Evolutionary conservation across 192 early-diverging fungal genomes (phyloP).

Genomic region (Neocallimastix lanati): DNA sequence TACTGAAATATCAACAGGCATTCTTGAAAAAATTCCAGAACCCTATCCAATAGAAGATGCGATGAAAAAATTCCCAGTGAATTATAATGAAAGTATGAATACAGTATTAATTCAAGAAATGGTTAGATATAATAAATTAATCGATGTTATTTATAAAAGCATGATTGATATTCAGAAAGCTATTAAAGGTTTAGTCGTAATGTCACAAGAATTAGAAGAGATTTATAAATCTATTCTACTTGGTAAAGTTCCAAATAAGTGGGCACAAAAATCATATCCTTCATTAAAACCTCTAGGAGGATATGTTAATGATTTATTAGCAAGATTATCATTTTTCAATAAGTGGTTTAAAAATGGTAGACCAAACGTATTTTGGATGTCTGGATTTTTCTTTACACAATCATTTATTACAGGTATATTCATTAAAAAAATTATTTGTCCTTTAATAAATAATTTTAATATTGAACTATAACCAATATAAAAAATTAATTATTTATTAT

Average conservation of each 20-base stretch:
- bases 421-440: too few relatives aligned
- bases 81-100: constrained; percentile 44
- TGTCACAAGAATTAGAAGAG: constrained; percentile 44
- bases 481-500: too few relatives aligned
- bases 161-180: constrained; percentile 46
- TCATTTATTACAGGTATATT: constrained; percentile 41
- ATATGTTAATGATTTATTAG: constrained; percentile 33
- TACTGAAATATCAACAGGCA: constrained; percentile 33
- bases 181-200: constrained; percentile 37
- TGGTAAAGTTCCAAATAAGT: constrained; percentile 29
- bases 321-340: constrained; percentile 31
- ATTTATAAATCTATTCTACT: constrained; percentile 37
- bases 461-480: too few relatives aligned
- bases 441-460: too few relatives aligned
- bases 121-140: constrained; percentile 42
- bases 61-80: constrained; percentile 29
- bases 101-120: constrained; percentile 47
- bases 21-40: constrained; percentile 22
- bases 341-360: constrained; percentile 32
- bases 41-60: constrained; percentile 27
- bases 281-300: constrained; percentile 36
- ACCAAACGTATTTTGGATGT: constrained; percentile 41
- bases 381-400: constrained; percentile 49
- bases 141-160: constrained; percentile 27
- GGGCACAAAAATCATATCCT: constrained; percentile 41